Base-by-base conservation (phyloP, 805 yeast species). In the Candida chauliodis region DNA sequence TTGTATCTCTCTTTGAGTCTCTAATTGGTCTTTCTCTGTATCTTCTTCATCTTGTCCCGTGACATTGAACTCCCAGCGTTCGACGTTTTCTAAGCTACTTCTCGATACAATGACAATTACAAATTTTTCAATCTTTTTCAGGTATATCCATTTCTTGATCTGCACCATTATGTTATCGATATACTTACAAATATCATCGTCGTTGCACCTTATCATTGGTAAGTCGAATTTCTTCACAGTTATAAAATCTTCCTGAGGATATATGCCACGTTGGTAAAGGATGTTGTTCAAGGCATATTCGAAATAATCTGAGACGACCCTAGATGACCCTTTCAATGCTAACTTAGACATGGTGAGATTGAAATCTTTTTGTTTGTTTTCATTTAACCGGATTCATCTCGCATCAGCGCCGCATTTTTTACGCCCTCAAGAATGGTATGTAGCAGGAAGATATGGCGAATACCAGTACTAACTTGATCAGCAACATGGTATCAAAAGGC, bases 191-290 rank as follows among this genome's bases (percentile, higher is more conserved):
- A 91, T 81, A 30, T 86, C 95, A 30, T 81, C 84, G 53, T 88
- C 95, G 13, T 72, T 73, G 3, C 86, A 77, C 19, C 83, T 75
- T 30, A 90, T 66, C 60, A 90, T 61, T 40, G 81, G 83, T 39
- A 90, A 59, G 15, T 86, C 96, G 59, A 87, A 91, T 54, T 87
- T 88, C 49, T 76, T 73, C 2, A 86, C 88, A 1, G 81, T 70
- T 36, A 73, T 73, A 59, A 91, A 90, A 55, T 88, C 95, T 45
- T 85, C 95, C 3, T 85, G 72, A 0, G 96, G 95, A 51, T 90
- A 90, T 14, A 90, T 80, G 0, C 95, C 95, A 37, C 98, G 66
- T 57, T 91, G 97, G 56, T 83, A 90, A 4, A 91, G 71, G 18
- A 90, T 85, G 34, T 81, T 78, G 53, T 87, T 83, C 37, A 90